Evolutionary conservation across 768 basidiomycete genomes (phyloP), one percentile per base, ranked within the genome.

Genomic region (Mycena venus): DNA sequence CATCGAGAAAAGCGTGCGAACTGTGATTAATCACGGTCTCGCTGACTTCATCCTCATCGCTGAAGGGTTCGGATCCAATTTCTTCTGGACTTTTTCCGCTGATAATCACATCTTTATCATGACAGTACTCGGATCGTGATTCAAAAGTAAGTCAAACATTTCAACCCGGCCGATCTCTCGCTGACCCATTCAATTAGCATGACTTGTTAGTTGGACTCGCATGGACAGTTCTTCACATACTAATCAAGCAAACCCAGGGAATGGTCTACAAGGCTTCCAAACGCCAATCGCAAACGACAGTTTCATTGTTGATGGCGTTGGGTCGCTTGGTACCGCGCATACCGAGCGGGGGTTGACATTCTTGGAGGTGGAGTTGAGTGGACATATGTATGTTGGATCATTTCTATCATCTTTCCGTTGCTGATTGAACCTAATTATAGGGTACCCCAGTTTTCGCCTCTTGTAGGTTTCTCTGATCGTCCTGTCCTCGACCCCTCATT

Each of bases 11-110:
- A 94, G 86, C 80, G 84, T 89, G 65, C 86, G 93, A 62, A 89
- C 86, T 3, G 92, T 95, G 17, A 91, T 95, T 66, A 86, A 91
- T 6, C 94, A 95, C 63, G 94, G 94, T 0, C 84, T 94, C 61
- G 92, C 90, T 0, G 94, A 95, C 81, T 95, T 90, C 77, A 87
- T 93, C 69, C 84, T 93, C 38, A 94, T 95, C 61, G 90, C 93
- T 12, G 91, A 94, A 74, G 94, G 94, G 92, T 93, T 74, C 70
- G 89, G 80, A 42, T 55, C 19, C 14, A 15, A 8, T 19, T 47
- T 25, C 34, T 59, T 40, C 0, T 44, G 21, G 34, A 27, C 2
- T 19, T 9, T 44, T 36, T 62, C 21, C 29, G 12, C 42, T 56
- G 31, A 27, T 73, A 15, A 62, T 44, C 17, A 2, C 3, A 49